A percentile compares a stretch with the other conserved stretches of the same genome.
Evolutionary conservation across 306 rosid genomes (phyloP).

Genomic region (Rosa multiflora): DNA sequence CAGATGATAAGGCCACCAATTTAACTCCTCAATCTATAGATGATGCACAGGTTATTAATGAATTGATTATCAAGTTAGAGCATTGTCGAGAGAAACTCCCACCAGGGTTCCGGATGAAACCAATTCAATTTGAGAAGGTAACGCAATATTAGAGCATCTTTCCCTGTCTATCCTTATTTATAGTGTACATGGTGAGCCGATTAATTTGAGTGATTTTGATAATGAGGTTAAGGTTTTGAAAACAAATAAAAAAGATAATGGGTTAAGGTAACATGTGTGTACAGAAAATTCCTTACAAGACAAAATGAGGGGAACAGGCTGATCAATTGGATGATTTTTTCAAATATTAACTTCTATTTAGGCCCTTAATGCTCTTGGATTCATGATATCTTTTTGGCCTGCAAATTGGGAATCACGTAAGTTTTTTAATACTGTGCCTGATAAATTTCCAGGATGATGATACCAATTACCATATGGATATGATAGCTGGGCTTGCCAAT

Average conservation of each 20-base stretch:
- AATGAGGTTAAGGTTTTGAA: no score
- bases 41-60: conserved; percentile 80
- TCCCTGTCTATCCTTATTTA: not conserved
- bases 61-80: conserved; percentile 64
- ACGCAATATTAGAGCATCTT: not conserved
- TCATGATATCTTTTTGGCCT: not conserved
- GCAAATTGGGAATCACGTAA: not conserved
- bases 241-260: not conserved
- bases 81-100: conserved; percentile 47
- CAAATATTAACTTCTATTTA: not conserved
- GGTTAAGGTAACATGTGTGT: not conserved
- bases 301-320: not conserved
- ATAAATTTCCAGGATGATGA: conserved; percentile 80
- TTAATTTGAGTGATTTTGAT: not conserved
- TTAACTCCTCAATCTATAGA: conserved; percentile 71
- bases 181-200: not conserved
- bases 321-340: not conserved
- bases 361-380: not conserved
- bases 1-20: conserved; percentile 89
- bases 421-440: conserved; percentile 10
- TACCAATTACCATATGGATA: conserved; percentile 92
- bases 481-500: conserved; percentile 96
- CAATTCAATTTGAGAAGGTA: conserved; percentile 96
- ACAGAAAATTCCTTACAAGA: not conserved
- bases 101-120: conserved; percentile 84